phyloP scores from a whole-genome alignment of 169 alveolate species.

The Miamiensis avidus region DNA sequence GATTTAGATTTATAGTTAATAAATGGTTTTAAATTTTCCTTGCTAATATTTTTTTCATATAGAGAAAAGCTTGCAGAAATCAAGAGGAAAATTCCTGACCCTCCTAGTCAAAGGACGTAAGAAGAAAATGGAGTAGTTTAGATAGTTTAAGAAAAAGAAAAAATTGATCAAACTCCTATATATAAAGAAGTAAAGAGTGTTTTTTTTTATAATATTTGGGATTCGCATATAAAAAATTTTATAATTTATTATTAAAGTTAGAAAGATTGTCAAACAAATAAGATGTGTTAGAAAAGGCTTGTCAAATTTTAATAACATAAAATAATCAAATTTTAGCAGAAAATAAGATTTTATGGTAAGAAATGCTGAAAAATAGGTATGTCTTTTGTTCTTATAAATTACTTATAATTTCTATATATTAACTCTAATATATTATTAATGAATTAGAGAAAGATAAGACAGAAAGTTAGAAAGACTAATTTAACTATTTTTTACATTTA shows the following conservation, averaged over 20 bases:
- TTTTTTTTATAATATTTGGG: too few species aligned
- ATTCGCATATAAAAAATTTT: too few species aligned
- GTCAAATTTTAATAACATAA: not conserved
- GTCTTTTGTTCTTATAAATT: too few species aligned
- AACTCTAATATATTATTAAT: too few species aligned
- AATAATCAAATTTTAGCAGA: not conserved
- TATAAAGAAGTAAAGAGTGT: not conserved
- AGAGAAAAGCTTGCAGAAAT: not conserved
- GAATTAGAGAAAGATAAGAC: too few species aligned
- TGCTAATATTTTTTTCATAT: too few species aligned
- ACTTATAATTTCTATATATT: too few species aligned
- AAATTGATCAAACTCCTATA: not conserved
- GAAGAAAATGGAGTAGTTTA: not conserved
- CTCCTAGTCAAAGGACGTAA: not conserved
- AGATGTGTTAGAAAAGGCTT: not conserved
- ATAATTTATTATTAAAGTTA: not conserved
- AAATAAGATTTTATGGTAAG: not conserved
- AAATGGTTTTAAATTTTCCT: too few species aligned
- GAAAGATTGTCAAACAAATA: not conserved
- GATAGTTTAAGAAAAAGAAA: not conserved
- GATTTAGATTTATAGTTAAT: too few species aligned
- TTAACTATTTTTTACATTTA: too few species aligned
- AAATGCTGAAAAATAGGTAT: not conserved
- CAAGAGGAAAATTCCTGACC: not conserved
- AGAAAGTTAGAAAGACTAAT: too few species aligned